Evolutionary conservation across 225 moss, liverwort and hornwort species (phyloP).

Genomic region (Polytrichum formosum): DNA sequence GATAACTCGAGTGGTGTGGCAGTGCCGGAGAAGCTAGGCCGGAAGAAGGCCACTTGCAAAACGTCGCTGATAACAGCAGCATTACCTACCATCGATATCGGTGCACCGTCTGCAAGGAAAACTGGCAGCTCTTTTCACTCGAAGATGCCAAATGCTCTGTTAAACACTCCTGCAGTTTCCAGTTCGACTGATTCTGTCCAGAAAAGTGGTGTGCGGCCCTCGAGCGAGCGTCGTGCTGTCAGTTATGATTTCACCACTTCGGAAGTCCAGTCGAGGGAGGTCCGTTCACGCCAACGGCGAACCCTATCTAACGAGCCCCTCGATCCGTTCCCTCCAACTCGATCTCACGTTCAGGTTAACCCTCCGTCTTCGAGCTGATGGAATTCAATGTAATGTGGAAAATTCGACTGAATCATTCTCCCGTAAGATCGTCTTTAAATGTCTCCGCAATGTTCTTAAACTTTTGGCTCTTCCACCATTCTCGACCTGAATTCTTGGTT

Average conservation of each 20-base stretch:
- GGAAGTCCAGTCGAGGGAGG: neutral
- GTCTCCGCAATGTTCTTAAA: too few species aligned
- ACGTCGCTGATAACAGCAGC: conserved; percentile 5
- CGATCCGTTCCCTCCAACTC: neutral
- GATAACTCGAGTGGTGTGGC: neutral
- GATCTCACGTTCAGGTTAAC: neutral
- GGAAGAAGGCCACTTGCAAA: conserved; percentile 31
- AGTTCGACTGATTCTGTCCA: conserved; percentile 12
- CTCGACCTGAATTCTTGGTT: too few species aligned
- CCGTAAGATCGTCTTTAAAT: too few species aligned
- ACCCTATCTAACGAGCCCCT: neutral
- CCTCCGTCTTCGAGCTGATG: neutral
- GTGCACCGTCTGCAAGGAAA: conserved; percentile 15
- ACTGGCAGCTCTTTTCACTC: neutral
- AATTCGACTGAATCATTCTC: neutral
- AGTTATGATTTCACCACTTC: neutral
- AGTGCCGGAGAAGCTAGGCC: conserved; percentile 30
- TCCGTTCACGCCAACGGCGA: neutral
- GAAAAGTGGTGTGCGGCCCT: conserved; percentile 10
- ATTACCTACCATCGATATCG: conserved; percentile 38
- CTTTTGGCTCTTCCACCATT: too few species aligned
- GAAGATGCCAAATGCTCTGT: conserved; percentile 11
- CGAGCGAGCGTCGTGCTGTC: neutral
- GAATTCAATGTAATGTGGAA: neutral
- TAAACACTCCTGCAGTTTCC: conserved; percentile 8